Conservation (phyloP, 1,284 basidiomycete genomes). For the Ustilago xerochloae region DNA sequence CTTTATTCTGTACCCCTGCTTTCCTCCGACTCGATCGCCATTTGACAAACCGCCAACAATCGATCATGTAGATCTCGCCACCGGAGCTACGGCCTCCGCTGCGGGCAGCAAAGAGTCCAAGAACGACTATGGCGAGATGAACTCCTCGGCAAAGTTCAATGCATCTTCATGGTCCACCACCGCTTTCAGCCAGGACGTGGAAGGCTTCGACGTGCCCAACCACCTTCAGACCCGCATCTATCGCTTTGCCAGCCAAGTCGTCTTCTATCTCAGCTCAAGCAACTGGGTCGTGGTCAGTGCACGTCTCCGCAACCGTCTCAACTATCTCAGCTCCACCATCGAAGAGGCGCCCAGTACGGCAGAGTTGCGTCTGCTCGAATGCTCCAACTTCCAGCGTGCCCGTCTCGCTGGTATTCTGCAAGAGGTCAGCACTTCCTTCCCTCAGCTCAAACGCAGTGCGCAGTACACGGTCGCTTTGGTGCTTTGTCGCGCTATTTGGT, state of each 20-base stretch:
- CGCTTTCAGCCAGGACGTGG: constrained; percentile 34
- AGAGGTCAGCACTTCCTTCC: constrained; percentile 84
- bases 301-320: constrained; percentile 79
- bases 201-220: constrained; percentile 37
- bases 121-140: neutral
- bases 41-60: constrained; percentile 36
- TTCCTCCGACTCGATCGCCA: constrained; percentile 52
- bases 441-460: constrained; percentile 82
- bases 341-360: constrained; percentile 74
- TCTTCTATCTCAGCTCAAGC: constrained; percentile 87
- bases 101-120: neutral
- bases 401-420: constrained; percentile 62
- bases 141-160: constrained; percentile 38
- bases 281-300: constrained; percentile 86
- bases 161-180: constrained; percentile 43
- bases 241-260: constrained; percentile 75
- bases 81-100: neutral
- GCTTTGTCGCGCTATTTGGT: constrained; percentile 86
- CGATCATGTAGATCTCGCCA: constrained; percentile 8
- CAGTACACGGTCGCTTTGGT: constrained; percentile 80
- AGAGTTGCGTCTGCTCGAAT: constrained; percentile 77
- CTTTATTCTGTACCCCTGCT: constrained; percentile 57
- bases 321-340: constrained; percentile 73
- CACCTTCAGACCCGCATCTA: constrained; percentile 66
- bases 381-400: constrained; percentile 69